Percentiles rank a stretch among this genome's conserved stretches.
phyloP scores from a whole-genome alignment of 2,329 filamentous ascomycete genomes.

The Talaromyces sp. region DNA sequence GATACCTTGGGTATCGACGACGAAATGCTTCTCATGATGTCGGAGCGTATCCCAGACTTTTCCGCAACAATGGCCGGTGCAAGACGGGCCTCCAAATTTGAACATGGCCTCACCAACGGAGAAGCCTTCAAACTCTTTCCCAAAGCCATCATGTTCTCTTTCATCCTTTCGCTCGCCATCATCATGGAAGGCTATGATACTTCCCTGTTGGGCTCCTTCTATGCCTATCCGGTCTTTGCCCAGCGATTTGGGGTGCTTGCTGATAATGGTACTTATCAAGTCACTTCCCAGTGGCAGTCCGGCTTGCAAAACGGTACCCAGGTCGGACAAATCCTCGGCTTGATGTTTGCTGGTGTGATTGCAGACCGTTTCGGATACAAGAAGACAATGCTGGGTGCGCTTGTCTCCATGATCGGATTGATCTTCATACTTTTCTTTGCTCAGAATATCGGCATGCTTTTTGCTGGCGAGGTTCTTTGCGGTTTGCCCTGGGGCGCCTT shows the following conservation, averaged over 20 bases:
- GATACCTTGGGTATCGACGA: conserved; percentile 29
- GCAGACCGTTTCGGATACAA: conserved; percentile 52
- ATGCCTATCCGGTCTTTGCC: conserved; percentile 46
- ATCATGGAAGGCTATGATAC: conserved; percentile 56
- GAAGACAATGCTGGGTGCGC: conserved; percentile 39
- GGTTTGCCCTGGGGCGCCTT: conserved; percentile 58
- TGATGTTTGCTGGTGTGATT: conserved; percentile 63
- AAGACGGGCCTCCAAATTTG: conserved; percentile 12
- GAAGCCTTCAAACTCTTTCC: conserved; percentile 23
- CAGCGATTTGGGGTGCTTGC: conserved; percentile 30
- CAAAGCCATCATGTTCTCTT: conserved; percentile 32
- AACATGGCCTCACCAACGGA: conserved; percentile 21
- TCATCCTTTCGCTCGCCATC: conserved; percentile 45
- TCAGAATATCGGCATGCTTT: conserved; percentile 35
- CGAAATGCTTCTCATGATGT: conserved; percentile 26
- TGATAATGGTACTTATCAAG: conserved; percentile 33
- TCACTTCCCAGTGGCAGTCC: conserved; percentile 55
- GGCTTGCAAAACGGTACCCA: conserved; percentile 53
- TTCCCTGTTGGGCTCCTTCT: conserved; percentile 50
- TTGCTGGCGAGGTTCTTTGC: conserved; percentile 61
- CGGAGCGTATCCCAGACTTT: conserved; percentile 33
- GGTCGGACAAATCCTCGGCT: conserved; percentile 63
- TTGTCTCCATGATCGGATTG: conserved; percentile 39
- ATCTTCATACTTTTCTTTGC: conserved; percentile 50
- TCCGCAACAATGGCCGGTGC: conserved; percentile 5